A percentile compares a stretch with the other conserved stretches of the same genome.
Conservation (phyloP, 2,329 filamentous ascomycete species). For the Aspergillus chevalieri region DNA sequence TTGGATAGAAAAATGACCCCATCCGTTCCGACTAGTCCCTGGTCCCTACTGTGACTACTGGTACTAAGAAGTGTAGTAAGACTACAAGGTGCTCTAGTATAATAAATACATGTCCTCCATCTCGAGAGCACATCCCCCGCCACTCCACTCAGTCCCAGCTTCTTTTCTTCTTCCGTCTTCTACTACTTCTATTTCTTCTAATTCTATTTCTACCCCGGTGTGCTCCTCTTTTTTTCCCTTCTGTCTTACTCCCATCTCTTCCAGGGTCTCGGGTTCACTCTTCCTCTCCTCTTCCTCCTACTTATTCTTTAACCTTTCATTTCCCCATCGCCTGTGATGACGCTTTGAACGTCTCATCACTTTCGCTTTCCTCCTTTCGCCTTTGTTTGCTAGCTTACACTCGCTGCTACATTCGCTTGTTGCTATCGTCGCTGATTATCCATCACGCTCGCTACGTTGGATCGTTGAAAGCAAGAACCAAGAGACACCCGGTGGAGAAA, state of each 20-base stretch:
- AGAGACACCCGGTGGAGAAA: background rate
- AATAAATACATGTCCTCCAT: no score
- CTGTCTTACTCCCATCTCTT: constrained; percentile 9
- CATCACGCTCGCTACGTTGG: constrained; percentile 36
- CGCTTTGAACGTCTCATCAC: constrained; percentile 1
- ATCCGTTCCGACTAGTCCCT: no score
- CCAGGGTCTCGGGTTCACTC: constrained; percentile 7
- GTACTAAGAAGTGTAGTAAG: no score
- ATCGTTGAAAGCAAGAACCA: background rate
- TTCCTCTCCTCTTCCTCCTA: constrained; percentile 9
- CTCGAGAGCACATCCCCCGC: no score
- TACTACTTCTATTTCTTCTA: background rate
- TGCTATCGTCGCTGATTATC: constrained; percentile 22
- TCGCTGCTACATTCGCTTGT: constrained; percentile 34
- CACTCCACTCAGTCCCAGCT: background rate
- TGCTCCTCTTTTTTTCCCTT: constrained; percentile 3
- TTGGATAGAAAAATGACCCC: no score
- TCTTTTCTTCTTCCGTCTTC: no score
- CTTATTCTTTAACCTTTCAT: constrained; percentile 6
- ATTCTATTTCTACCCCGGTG: constrained; percentile 4
- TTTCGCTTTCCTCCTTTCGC: constrained; percentile 7
- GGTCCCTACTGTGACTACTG: no score
- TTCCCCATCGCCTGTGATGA: constrained; percentile 1
- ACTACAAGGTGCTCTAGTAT: no score
- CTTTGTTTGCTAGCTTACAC: constrained; percentile 29